phyloP scores from a whole-genome alignment of 345 rosid species.

The Aquilaria yunnanensis region DNA sequence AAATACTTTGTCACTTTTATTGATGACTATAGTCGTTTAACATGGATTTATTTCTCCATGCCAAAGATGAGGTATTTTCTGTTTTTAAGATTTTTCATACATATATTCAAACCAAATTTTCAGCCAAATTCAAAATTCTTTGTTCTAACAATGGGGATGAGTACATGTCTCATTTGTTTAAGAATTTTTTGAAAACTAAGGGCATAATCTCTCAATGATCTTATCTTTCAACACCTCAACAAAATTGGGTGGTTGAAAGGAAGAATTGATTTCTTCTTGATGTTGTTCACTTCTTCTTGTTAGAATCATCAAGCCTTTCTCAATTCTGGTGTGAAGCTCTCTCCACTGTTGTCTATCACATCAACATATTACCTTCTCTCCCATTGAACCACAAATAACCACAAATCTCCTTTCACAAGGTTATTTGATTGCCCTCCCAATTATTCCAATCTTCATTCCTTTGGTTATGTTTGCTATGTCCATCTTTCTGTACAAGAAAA shows the following conservation, averaged over 20 bases:
- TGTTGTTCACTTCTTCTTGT: neutral
- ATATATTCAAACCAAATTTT: no score
- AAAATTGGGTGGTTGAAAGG: neutral
- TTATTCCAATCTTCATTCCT: neutral
- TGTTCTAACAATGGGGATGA: no score
- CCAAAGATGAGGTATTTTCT: neutral
- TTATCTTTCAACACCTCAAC: neutral
- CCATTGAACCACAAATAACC: neutral
- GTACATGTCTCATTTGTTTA: slow-evolving; percentile 1
- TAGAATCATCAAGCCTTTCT: neutral
- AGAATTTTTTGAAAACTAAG: neutral
- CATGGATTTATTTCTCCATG: neutral
- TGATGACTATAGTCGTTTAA: neutral
- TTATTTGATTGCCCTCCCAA: no score
- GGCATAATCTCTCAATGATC: slow-evolving; percentile 2
- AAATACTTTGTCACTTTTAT: neutral
- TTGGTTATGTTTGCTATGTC: neutral
- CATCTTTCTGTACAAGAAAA: no score
- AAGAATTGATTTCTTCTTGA: neutral
- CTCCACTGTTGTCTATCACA: neutral
- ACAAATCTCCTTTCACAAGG: neutral
- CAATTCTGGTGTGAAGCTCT: neutral
- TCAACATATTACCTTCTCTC: neutral
- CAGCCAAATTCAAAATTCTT: no score
- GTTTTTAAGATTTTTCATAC: neutral